Evolutionary conservation across 2,329 filamentous ascomycete genomes (phyloP).

Genomic region (Hypocrella siamensis): DNA sequence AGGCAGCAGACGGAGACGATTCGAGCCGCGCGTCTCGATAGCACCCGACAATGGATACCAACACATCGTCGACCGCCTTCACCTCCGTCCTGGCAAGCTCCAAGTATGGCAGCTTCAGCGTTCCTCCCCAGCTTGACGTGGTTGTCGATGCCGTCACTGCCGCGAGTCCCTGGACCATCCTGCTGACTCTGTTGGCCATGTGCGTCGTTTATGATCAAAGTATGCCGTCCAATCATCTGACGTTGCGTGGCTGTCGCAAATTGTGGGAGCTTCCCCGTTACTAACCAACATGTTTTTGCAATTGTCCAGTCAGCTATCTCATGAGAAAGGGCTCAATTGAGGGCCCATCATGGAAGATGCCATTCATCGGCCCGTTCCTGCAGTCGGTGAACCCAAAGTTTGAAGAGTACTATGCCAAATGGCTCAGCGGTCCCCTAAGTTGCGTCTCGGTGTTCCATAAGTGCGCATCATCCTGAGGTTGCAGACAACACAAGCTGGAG

Average conservation of each 20-base stretch:
- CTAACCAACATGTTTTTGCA: not conserved
- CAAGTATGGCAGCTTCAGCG: slow-evolving; percentile 28
- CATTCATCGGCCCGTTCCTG: slow-evolving; percentile 91
- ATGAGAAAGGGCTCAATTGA: slow-evolving; percentile 60
- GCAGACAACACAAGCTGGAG: too few species aligned
- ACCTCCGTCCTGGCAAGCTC: slow-evolving; percentile 53
- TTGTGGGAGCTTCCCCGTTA: not conserved
- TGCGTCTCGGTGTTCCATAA: slow-evolving; percentile 99
- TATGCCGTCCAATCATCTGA: slow-evolving; percentile 33
- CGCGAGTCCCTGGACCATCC: slow-evolving; percentile 43
- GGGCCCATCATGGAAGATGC: slow-evolving; percentile 60
- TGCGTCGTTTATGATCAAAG: slow-evolving; percentile 80
- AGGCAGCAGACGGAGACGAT: too few species aligned
- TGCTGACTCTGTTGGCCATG: slow-evolving; percentile 53
- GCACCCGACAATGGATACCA: slow-evolving; percentile 37
- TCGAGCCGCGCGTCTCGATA: too few species aligned
- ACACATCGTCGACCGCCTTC: slow-evolving; percentile 51
- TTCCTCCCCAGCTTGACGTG: slow-evolving; percentile 41
- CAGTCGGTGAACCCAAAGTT: slow-evolving; percentile 87
- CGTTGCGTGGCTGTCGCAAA: not conserved
- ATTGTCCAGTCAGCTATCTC: slow-evolving; percentile 51
- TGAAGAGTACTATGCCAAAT: slow-evolving; percentile 80
- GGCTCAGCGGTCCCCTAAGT: slow-evolving; percentile 79
- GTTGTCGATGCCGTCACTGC: slow-evolving; percentile 39
- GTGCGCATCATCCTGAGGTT: too few species aligned